These are phyloP conservation scores for Boletus tylopilopsis DNA, from an alignment of 768 basidiomycete species.

Conservation along the genomic window DNA sequence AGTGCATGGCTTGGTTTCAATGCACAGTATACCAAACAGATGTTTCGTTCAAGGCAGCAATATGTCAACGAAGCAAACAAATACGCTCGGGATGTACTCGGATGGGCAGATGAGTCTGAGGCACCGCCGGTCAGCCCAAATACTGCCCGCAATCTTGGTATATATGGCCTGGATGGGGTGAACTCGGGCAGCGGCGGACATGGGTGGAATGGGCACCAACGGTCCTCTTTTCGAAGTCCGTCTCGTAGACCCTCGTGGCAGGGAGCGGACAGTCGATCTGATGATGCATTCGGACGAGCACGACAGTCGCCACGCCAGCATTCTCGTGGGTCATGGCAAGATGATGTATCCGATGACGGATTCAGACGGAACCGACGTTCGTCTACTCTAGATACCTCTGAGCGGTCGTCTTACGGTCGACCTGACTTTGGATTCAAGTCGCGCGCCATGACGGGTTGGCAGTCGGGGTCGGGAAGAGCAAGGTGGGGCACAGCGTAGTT, in stretches of 20 bases:
- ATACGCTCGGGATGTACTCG: constrained; percentile 35
- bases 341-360: neutral
- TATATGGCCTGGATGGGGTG: constrained; percentile 36
- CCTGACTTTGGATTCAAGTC: constrained; percentile 3
- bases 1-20: constrained; percentile 58
- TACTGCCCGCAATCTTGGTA: constrained; percentile 49
- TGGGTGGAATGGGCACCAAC: neutral
- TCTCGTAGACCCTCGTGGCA: constrained; percentile 12
- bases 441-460: constrained; percentile 1
- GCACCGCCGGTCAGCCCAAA: constrained; percentile 39
- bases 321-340: neutral
- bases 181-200: constrained; percentile 8
- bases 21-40: constrained; percentile 34
- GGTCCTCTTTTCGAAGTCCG: constrained; percentile 4
- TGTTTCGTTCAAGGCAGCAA: constrained; percentile 37
- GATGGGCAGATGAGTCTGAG: constrained; percentile 32
- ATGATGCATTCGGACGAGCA: neutral
- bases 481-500: constrained; percentile 5
- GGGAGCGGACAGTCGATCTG: neutral
- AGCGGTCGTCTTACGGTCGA: constrained; percentile 2
- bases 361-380: neutral
- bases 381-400: constrained; percentile 2
- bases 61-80: constrained; percentile 40
- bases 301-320: constrained; percentile 5
- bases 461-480: constrained; percentile 3